phyloP scores from a whole-genome alignment of 2,329 filamentous ascomycete genomes.

The Paracamarosporium sp. region DNA sequence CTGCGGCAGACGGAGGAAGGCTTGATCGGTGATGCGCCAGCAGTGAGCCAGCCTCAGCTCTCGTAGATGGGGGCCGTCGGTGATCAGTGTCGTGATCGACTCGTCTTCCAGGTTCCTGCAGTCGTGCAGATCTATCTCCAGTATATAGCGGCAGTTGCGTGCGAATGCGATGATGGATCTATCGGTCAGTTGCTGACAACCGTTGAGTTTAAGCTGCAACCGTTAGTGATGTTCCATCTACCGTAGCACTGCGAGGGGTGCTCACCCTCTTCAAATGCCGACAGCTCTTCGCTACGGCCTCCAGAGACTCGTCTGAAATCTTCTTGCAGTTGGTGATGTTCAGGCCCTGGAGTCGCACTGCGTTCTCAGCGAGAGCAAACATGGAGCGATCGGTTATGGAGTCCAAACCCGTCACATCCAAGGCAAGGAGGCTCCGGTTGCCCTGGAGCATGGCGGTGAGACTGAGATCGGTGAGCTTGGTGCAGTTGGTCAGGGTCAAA shows the following conservation, averaged over 20 bases:
- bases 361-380: conserved; percentile 78
- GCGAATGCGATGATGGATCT: conserved; percentile 85
- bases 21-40: conserved; percentile 81
- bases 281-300: conserved; percentile 80
- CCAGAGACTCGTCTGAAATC: conserved; percentile 86
- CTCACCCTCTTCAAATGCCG: conserved; percentile 84
- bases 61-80: conserved; percentile 80
- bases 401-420: conserved; percentile 85
- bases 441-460: conserved; percentile 79
- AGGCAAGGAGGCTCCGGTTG: conserved; percentile 81
- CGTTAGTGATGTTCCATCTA: conserved; percentile 34
- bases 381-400: conserved; percentile 84
- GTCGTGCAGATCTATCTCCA: conserved; percentile 94
- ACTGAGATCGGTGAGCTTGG: conserved; percentile 81
- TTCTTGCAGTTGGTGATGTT: conserved; percentile 88
- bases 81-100: conserved; percentile 81
- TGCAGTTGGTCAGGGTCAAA: conserved; percentile 89
- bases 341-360: conserved; percentile 83
- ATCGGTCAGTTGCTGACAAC: conserved; percentile 85
- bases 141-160: conserved; percentile 84
- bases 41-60: conserved; percentile 90
- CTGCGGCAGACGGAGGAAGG: conserved; percentile 79
- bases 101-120: conserved; percentile 82
- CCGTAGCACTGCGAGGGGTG: neutral
- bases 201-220: conserved; percentile 86